Conservation (phyloP, 805 yeast species). For the Candida caryicola region DNA sequence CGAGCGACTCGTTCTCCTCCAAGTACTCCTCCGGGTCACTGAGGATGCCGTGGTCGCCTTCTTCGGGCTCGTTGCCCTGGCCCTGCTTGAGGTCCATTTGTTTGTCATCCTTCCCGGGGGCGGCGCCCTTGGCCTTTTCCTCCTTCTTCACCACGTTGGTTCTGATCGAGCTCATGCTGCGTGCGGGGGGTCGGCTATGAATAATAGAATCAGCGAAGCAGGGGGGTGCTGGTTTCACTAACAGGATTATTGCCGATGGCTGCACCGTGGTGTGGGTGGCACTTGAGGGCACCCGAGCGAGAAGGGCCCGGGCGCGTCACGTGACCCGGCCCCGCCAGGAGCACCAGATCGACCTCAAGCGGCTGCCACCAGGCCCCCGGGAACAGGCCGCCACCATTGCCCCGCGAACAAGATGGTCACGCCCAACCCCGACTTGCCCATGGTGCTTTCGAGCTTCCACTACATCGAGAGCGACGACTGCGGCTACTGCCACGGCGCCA, state of each 20-base stretch:
- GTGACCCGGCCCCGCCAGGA: too few species aligned
- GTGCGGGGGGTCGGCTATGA: too few species aligned
- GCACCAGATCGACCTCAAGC: too few species aligned
- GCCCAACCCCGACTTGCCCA: slow-evolving; percentile 6
- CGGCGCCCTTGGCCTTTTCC: slow-evolving; percentile 2
- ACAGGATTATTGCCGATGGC: too few species aligned
- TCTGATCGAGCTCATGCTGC: slow-evolving; percentile 10
- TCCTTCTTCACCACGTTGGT: slow-evolving; percentile 14
- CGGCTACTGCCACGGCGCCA: slow-evolving; percentile 68
- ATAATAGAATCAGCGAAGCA: too few species aligned
- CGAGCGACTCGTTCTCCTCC: slow-evolving; percentile 66
- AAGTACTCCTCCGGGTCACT: slow-evolving; percentile 45
- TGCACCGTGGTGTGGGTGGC: too few species aligned
- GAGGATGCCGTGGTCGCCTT: slow-evolving; percentile 32
- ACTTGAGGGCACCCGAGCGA: too few species aligned
- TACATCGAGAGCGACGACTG: slow-evolving; percentile 49
- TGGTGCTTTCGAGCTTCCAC: slow-evolving; percentile 44
- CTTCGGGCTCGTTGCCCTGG: slow-evolving; percentile 6
- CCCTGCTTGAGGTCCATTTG: slow-evolving; percentile 1
- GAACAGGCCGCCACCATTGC: too few species aligned
- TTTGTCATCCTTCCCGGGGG: slow-evolving; percentile 1
- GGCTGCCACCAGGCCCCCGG: too few species aligned
- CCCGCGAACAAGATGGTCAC: background rate
- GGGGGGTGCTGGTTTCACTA: too few species aligned
- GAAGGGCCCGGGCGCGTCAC: too few species aligned